Conservation (phyloP, 1,284 basidiomycete genomes). For the Boletus mariae region DNA sequence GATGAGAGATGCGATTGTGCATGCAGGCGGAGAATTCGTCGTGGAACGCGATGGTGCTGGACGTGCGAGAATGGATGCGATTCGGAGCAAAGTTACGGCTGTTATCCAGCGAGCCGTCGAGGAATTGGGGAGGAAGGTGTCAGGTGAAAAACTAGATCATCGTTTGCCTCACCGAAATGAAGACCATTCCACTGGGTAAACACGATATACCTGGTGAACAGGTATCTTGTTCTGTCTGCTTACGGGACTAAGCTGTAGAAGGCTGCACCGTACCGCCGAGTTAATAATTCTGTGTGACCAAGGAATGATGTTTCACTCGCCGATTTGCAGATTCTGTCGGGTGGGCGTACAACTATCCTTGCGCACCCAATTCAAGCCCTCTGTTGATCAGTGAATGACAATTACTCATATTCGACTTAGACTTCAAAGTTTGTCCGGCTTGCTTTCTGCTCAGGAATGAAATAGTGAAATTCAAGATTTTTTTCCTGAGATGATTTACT, state of each 20-base stretch:
- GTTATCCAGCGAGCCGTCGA: conserved; percentile 60
- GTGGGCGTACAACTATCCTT: not conserved
- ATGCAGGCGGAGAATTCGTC: not conserved
- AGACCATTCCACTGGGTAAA: not conserved
- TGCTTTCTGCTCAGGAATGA: too few species aligned
- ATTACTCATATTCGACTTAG: too few species aligned
- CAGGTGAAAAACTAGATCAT: conserved; percentile 32
- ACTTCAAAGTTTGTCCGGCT: too few species aligned
- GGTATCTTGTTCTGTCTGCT: not conserved
- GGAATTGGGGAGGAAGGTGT: conserved; percentile 51
- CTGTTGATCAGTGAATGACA: too few species aligned
- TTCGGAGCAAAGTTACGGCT: conserved; percentile 55
- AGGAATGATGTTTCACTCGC: not conserved
- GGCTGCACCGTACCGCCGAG: too few species aligned
- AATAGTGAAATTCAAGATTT: too few species aligned
- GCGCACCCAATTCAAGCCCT: not conserved
- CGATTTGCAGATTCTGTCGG: not conserved
- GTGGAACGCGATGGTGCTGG: not conserved
- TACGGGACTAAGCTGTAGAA: not conserved
- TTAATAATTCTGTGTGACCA: too few species aligned
- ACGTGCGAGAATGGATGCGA: conserved; percentile 30
- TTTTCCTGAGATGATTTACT: too few species aligned
- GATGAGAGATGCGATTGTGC: conserved; percentile 8
- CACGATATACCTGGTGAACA: not conserved
- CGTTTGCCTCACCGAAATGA: not conserved